phyloP scores from a whole-genome alignment of 2,329 filamentous ascomycete genomes.

The Biscogniauxia mediterranea region DNA sequence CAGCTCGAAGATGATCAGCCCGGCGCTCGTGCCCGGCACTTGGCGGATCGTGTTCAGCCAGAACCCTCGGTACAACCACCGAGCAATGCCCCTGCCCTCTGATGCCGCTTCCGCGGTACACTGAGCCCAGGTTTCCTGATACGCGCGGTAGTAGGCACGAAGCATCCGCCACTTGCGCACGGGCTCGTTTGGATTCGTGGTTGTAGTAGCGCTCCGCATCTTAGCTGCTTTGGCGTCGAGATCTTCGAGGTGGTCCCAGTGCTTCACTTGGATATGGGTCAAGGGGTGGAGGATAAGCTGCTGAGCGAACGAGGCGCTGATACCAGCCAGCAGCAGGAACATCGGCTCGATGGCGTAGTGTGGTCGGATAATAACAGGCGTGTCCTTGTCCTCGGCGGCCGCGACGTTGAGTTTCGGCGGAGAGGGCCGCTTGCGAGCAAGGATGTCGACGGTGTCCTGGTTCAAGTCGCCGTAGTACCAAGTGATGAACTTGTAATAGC shows the following conservation, averaged over 20 bases:
- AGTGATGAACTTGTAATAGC: constrained; percentile 68
- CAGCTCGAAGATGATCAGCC: constrained; percentile 76
- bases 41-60: constrained; percentile 71
- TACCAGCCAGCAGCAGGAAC: constrained; percentile 68
- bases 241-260: constrained; percentile 71
- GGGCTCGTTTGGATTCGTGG: constrained; percentile 32
- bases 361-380: constrained; percentile 59
- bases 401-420: constrained; percentile 14
- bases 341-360: constrained; percentile 74
- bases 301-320: constrained; percentile 66
- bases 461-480: constrained; percentile 65
- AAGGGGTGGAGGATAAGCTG: constrained; percentile 71
- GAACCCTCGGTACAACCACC: constrained; percentile 70
- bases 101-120: constrained; percentile 56
- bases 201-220: constrained; percentile 37
- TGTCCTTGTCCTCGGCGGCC: constrained; percentile 20
- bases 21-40: constrained; percentile 74
- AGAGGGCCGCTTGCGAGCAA: constrained; percentile 46
- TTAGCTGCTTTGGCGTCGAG: constrained; percentile 61
- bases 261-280: constrained; percentile 66
- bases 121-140: constrained; percentile 63
- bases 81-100: constrained; percentile 54
- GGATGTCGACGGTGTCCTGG: constrained; percentile 48
- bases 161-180: constrained; percentile 52
- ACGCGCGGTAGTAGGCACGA: constrained; percentile 67